These are phyloP conservation scores for Eurotiales sp. DNA, from an alignment of 2,329 filamentous ascomycete genomes.

Conservation along the genomic window DNA sequence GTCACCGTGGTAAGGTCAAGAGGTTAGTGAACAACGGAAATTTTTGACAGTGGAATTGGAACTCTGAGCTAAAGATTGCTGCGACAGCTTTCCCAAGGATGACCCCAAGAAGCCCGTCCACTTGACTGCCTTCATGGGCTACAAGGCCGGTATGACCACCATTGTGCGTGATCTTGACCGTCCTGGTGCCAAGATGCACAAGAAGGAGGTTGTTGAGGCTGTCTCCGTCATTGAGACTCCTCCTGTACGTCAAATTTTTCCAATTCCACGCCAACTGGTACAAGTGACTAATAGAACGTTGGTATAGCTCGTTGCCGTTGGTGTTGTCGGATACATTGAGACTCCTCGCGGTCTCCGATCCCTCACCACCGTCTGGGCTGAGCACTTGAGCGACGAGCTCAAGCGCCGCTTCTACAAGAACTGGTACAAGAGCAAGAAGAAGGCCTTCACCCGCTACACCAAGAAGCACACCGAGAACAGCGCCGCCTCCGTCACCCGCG, in stretches of 20 bases:
- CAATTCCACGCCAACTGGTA: no score
- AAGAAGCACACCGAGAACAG: conserved; percentile 98
- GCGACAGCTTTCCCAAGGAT: conserved; percentile 94
- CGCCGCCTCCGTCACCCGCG: conserved; percentile 86
- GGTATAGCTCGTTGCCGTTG: conserved; percentile 95
- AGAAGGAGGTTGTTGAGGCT: conserved; percentile 94
- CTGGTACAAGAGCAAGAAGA: conserved; percentile 99
- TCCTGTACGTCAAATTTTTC: conserved; percentile 88
- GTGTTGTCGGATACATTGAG: conserved; percentile 99
- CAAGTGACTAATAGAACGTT: conserved; percentile 22
- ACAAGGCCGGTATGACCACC: conserved; percentile 99
- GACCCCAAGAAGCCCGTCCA: conserved; percentile 99
- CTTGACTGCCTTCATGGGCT: conserved; percentile 96
- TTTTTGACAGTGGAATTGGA: conserved; percentile 7
- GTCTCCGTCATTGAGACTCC: conserved; percentile 86
- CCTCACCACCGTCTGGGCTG: conserved; percentile 98
- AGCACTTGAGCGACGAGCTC: conserved; percentile 97
- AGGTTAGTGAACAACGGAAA: conserved; percentile 60
- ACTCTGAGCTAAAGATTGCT: conserved; percentile 29
- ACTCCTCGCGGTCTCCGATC: conserved; percentile 98
- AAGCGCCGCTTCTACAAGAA: conserved; percentile 99
- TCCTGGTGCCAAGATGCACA: conserved; percentile 98
- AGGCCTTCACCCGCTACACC: conserved; percentile 99
- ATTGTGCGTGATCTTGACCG: conserved; percentile 99
- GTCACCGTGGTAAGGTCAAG: conserved; percentile 98